Base-by-base conservation (phyloP, 257 asterid genomes). In the Lithospermum erythrorhizon region DNA sequence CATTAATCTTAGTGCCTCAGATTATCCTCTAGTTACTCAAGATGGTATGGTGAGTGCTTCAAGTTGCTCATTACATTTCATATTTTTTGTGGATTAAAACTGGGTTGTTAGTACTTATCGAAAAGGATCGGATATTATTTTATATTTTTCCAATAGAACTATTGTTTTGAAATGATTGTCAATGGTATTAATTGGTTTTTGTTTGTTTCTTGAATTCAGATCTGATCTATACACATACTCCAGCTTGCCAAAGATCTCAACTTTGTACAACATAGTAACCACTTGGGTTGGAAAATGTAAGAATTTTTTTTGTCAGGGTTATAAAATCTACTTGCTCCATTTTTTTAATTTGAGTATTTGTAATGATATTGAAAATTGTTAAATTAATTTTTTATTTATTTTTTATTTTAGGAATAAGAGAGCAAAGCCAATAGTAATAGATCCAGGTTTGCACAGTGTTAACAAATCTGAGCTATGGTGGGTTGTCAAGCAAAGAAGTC, bases 31-130 rank as follows among this genome's bases (percentile, higher is more conserved):
- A 48, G 68, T 89, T 60, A 89, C 97, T 71, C 97, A 89, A 89
- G 97, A 89, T 87, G 97, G 97, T 89, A 89, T 72, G 91, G 97
- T 89, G 88, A 89, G 95, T 89, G 72, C 49, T 65, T 24, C 23
- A 16, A 2, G 6, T 27, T 53, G 18, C 24, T 27, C 2, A 29
- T 57, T 17, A 41, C 23, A 51, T 1, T 14, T 52, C 14, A 2
- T 9, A 3, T 32, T 17, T 55, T 61, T 1, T 61, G 24, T 1
- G 23, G 13, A n/a, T 48, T 22, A 8, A 35, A n/a, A n/a, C n/a
- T n/a, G n/a, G n/a, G n/a, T n/a, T n/a, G n/a, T n/a, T n/a, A n/a
- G n/a, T n/a, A n/a, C n/a, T n/a, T n/a, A n/a, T n/a, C n/a, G n/a
- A n/a, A n/a, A n/a, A n/a, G n/a, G n/a, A n/a, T n/a, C n/a, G n/a